phyloP scores from a whole-genome alignment of 768 basidiomycete genomes.

The Porpolomopsis calyptriformis region DNA sequence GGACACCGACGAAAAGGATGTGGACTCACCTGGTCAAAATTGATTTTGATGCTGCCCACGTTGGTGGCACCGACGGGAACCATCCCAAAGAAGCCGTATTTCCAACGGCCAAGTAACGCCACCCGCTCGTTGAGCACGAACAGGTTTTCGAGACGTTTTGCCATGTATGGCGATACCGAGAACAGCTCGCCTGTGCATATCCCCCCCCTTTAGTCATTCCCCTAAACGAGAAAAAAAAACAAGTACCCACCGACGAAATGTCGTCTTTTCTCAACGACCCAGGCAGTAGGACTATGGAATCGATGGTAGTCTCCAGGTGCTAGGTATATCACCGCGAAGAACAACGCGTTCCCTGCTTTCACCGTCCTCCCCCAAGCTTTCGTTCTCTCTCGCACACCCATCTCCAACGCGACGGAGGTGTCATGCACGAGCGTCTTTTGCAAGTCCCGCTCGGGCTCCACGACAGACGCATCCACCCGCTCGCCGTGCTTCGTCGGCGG shows the following conservation, averaged over 20 bases:
- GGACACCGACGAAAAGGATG: constrained; percentile 3
- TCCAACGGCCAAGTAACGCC: constrained; percentile 89
- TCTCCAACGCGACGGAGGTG: constrained; percentile 58
- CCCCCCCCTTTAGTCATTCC: too few relatives aligned
- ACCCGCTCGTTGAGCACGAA: constrained; percentile 99
- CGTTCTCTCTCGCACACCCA: constrained; percentile 43
- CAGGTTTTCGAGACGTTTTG: constrained; percentile 78
- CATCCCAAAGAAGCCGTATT: constrained; percentile 93
- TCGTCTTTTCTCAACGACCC: constrained; percentile 93
- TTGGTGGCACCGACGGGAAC: constrained; percentile 98
- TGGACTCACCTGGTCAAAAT: constrained; percentile 70
- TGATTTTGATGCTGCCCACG: constrained; percentile 91
- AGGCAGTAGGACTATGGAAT: constrained; percentile 90
- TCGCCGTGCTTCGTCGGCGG: constrained; percentile 50
- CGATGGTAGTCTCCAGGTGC: constrained; percentile 98
- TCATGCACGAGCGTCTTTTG: constrained; percentile 56
- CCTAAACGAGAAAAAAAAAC: not conserved
- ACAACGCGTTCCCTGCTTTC: constrained; percentile 73
- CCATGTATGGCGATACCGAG: constrained; percentile 94
- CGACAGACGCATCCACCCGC: constrained; percentile 67
- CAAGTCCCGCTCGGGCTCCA: constrained; percentile 39
- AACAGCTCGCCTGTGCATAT: constrained; percentile 81
- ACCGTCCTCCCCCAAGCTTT: constrained; percentile 18
- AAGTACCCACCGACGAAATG: constrained; percentile 77
- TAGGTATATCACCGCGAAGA: constrained; percentile 92